Conservation (phyloP, 139 green algal genomes). For the Pseudopediastrum boryanum region DNA sequence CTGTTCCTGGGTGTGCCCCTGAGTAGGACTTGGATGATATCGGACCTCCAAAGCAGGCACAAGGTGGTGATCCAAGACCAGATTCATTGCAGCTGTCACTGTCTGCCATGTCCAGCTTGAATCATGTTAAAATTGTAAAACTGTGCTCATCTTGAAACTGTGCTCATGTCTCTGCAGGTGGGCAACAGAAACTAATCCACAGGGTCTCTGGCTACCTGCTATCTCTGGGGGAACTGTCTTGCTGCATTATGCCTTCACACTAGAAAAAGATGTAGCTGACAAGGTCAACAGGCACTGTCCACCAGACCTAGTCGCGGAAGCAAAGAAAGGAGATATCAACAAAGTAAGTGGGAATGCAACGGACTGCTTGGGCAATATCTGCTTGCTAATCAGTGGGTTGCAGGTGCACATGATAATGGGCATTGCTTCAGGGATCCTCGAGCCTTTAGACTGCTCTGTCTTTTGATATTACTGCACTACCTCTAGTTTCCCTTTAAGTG, state of each 20-base stretch:
- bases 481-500: background rate
- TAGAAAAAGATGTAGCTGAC: constrained; percentile 16
- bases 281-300: constrained; percentile 31
- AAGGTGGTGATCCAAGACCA: no score
- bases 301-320: constrained; percentile 5
- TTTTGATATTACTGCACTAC: background rate
- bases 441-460: background rate
- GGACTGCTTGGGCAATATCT: background rate
- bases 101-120: no score
- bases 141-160: no score
- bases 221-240: constrained; percentile 20
- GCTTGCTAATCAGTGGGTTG: background rate
- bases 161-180: constrained; percentile 12
- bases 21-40: no score
- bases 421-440: background rate
- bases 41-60: no score
- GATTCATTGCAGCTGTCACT: no score
- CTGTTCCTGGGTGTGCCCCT: no score
- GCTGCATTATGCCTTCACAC: constrained; percentile 36
- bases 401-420: background rate
- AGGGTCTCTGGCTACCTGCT: constrained; percentile 14
- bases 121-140: no score
- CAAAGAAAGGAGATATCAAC: background rate
- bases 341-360: background rate
- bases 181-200: constrained; percentile 22